Evolutionary conservation across 345 rosid genomes (phyloP).

Genomic region (Murraya paniculata): DNA sequence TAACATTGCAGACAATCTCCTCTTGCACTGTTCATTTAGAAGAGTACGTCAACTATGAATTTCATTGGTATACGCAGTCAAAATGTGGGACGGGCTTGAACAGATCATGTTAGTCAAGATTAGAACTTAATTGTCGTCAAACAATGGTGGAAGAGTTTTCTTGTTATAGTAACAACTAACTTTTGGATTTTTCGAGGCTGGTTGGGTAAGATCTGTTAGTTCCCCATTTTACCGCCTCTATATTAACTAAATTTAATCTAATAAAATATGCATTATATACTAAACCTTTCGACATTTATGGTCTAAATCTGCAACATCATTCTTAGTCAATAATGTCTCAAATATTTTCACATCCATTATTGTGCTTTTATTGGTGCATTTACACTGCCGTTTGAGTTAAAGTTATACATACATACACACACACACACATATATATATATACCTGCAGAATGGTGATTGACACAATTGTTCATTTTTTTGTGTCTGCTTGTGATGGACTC

Average conservation of each 20-base stretch:
- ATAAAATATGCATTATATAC: neutral
- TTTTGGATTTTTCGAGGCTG: neutral
- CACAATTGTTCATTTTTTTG: conserved; percentile 25
- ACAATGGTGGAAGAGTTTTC: neutral
- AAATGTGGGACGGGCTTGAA: neutral
- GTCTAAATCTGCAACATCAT: neutral
- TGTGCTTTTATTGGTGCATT: neutral
- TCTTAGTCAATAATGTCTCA: neutral
- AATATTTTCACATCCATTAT: neutral
- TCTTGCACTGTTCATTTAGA: neutral
- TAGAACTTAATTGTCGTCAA: neutral
- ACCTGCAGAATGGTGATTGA: conserved; percentile 16
- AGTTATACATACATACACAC: conserved; percentile 2
- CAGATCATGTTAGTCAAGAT: neutral
- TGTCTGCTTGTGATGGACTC: conserved; percentile 11
- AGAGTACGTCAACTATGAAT: neutral
- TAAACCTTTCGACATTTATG: neutral
- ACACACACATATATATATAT: too few species aligned
- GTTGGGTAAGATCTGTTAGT: neutral
- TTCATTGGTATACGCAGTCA: neutral
- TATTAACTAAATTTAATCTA: neutral
- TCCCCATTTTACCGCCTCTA: neutral
- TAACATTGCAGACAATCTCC: neutral
- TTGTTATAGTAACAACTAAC: neutral
- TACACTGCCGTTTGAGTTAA: neutral